phyloP scores from a whole-genome alignment of 345 rosid genomes.

The Cardiospermum halicacabum region DNA sequence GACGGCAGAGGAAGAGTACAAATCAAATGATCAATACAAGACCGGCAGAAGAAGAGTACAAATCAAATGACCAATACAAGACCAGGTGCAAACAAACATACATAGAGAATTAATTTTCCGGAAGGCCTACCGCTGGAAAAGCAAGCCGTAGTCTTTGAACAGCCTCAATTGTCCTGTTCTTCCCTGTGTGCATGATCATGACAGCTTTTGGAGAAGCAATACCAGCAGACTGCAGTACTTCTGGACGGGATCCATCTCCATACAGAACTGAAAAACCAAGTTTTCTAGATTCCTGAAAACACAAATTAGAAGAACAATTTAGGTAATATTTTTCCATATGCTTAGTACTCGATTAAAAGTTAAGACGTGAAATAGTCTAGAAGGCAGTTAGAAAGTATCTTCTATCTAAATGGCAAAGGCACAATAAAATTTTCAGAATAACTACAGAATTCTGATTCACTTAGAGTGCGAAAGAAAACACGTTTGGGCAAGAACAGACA shows the following conservation, averaged over 20 bases:
- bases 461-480: no score
- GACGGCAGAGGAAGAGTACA: no score
- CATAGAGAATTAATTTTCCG: conserved; percentile 13
- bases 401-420: neutral
- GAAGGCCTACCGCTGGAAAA: conserved; percentile 59
- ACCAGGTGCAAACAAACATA: neutral
- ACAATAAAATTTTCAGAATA: neutral
- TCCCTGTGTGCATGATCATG: conserved; percentile 86
- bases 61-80: neutral
- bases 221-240: conserved; percentile 84
- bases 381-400: neutral
- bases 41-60: no score
- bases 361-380: neutral
- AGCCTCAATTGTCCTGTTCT: conserved; percentile 72
- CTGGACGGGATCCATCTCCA: conserved; percentile 89
- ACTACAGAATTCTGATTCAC: neutral
- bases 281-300: conserved; percentile 64
- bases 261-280: conserved; percentile 83
- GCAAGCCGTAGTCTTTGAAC: conserved; percentile 88
- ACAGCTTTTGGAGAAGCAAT: conserved; percentile 86
- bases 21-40: no score
- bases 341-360: neutral
- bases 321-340: neutral
- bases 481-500: no score
- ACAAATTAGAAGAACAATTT: neutral